Conservation (phyloP, 257 asterid genomes). For the Capsicum rhomboideum region DNA sequence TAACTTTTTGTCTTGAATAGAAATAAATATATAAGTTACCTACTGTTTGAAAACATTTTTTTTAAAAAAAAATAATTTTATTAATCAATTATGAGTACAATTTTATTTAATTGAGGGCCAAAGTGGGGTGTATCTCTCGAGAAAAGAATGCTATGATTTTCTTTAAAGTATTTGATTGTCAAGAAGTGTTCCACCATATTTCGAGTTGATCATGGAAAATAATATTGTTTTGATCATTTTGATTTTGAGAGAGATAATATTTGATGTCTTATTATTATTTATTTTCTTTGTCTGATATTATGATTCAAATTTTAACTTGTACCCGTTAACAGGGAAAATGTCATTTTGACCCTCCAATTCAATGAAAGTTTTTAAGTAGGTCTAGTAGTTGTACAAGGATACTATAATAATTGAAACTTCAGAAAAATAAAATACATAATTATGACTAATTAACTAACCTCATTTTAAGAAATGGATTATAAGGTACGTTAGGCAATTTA, state of each 20-base stretch:
- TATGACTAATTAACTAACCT: too few species aligned
- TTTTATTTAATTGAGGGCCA: neutral
- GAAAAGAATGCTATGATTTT: neutral
- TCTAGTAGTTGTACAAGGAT: neutral
- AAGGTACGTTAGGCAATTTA: neutral
- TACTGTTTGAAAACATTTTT: neutral
- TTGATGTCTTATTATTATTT: neutral
- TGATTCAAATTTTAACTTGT: too few species aligned
- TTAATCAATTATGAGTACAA: too few species aligned
- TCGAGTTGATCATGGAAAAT: neutral
- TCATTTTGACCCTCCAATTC: neutral
- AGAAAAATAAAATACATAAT: neutral
- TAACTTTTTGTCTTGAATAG: neutral
- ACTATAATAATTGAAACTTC: neutral
- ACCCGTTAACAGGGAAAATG: neutral
- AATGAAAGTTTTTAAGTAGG: neutral
- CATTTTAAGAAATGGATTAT: too few species aligned
- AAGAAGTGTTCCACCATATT: neutral
- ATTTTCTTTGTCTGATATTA: too few species aligned
- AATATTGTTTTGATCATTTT: neutral
- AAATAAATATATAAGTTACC: too few species aligned
- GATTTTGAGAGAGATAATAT: neutral
- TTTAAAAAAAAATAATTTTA: too few species aligned
- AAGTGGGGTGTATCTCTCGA: neutral
- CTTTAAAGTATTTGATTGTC: neutral